Conservation (phyloP, 306 rosid genomes). For the Acmispon strigosus region DNA sequence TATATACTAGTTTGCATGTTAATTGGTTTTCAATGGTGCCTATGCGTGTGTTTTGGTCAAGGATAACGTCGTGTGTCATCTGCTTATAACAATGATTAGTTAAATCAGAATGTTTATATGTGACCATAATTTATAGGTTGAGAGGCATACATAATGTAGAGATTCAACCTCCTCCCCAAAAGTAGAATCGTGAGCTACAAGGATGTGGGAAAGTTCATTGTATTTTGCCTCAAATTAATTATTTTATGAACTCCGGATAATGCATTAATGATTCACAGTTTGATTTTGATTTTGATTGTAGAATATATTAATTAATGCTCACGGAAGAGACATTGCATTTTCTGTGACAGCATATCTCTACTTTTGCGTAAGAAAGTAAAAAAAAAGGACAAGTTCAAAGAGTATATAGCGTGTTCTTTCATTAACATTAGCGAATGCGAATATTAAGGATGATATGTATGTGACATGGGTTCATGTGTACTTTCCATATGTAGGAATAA, state of each 20-base stretch:
- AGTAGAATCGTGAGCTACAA: neutral
- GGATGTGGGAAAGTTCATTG: slow-evolving; percentile 10
- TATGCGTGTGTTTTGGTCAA: too few species aligned
- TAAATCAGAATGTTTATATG: neutral
- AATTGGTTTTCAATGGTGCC: too few species aligned
- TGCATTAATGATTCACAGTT: neutral
- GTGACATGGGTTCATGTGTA: slow-evolving; percentile 26
- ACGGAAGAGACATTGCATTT: neutral
- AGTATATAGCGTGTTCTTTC: slow-evolving; percentile 5
- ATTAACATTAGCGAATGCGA: slow-evolving; percentile 9
- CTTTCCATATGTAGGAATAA: slow-evolving; percentile 30
- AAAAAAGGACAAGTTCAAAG: slow-evolving; percentile 31
- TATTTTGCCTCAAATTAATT: neutral
- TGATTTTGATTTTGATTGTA: neutral
- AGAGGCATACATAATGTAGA: neutral
- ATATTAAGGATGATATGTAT: slow-evolving; percentile 17
- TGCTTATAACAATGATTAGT: neutral
- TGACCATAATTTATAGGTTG: neutral
- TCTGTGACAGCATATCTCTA: slow-evolving; percentile 3
- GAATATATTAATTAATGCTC: neutral
- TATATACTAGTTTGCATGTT: too few species aligned
- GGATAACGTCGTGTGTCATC: neutral
- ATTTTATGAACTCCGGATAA: neutral
- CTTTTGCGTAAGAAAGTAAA: slow-evolving; percentile 22
- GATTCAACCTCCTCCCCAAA: neutral